These are phyloP conservation scores for Aspergillus biplanus DNA, from an alignment of 495 filamentous ascomycete genomes.

Conservation along the genomic window DNA sequence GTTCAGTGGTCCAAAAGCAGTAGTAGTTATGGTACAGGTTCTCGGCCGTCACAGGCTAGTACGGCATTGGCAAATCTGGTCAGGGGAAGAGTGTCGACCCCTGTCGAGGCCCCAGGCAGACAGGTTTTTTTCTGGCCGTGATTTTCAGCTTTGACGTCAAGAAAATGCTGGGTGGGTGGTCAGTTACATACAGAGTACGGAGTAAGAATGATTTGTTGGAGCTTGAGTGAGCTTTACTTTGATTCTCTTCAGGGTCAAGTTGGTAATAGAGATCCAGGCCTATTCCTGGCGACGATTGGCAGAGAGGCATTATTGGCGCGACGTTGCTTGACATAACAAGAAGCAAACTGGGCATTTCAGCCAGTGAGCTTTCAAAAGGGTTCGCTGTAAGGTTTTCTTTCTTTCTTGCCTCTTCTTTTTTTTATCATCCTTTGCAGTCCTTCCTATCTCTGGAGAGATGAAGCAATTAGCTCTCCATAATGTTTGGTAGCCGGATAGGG, in stretches of 20 bases:
- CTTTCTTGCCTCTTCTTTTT: not conserved
- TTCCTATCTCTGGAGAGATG: too few species aligned
- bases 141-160: too few species aligned
- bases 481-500: too few species aligned
- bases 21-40: not conserved
- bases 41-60: not conserved
- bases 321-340: not conserved
- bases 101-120: not conserved
- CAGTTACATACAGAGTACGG: too few species aligned
- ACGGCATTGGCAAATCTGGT: not conserved
- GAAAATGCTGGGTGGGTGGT: too few species aligned
- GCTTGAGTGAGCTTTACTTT: too few species aligned
- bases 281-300: constrained; percentile 11
- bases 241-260: too few species aligned
- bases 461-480: too few species aligned
- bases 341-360: not conserved
- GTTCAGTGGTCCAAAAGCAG: too few species aligned
- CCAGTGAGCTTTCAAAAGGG: not conserved
- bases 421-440: not conserved
- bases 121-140: not conserved
- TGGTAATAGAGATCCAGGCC: not conserved
- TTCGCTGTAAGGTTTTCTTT: not conserved
- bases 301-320: constrained; percentile 5
- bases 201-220: too few species aligned
- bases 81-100: not conserved